Evolutionary conservation across 352 stramenopile genomes (phyloP), one percentile per base, ranked within the genome.

Genomic region (Globisporangium canariense): DNA sequence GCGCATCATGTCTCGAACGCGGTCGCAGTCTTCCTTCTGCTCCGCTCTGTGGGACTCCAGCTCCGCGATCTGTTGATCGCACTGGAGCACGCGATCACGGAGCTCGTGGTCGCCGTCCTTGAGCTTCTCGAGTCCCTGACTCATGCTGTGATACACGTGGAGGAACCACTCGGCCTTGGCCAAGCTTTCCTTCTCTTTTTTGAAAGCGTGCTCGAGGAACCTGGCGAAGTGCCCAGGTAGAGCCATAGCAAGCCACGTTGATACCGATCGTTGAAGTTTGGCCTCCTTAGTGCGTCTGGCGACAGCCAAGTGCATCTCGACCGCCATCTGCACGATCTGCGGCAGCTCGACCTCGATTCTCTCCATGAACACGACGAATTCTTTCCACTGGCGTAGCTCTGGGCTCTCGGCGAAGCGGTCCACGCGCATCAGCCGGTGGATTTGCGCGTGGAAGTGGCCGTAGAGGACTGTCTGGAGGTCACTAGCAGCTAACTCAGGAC

Each of bases 1-100:
- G 40, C 78, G 64, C 81, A 91, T 88, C 55, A 85, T 85, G 28
- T 74, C 55, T 1, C 76, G 75, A 36, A 90, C 77, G 0, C 76
- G 70, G 2, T 87, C 65, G 7, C 72, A 75, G 32, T 84, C 77
- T 34, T 79, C 58, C 18, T 78, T 71, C 34, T 86, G 77, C 41
- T 88, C 70, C 0, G 53, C 10, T 7, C 86, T 57, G 3, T 70
- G 64, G 2, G 65, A 57, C 18, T 73, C 53, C 3, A 79, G 67
- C 2, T 54, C 50, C 5, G 62, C 58, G 9, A 88, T 73, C 14
- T 90, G 60, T 4, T 45, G 45, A 6, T 77, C 71, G n/a, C 58
- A 75, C 4, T 63, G 46, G 3, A 32, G 28, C 0, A 75, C 45
- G 16, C 65, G 63, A 2, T 28, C 34, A 2, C 51, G 60, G 1